Evolutionary conservation across 345 rosid species (phyloP).

Genomic region (Geranium brycei): DNA sequence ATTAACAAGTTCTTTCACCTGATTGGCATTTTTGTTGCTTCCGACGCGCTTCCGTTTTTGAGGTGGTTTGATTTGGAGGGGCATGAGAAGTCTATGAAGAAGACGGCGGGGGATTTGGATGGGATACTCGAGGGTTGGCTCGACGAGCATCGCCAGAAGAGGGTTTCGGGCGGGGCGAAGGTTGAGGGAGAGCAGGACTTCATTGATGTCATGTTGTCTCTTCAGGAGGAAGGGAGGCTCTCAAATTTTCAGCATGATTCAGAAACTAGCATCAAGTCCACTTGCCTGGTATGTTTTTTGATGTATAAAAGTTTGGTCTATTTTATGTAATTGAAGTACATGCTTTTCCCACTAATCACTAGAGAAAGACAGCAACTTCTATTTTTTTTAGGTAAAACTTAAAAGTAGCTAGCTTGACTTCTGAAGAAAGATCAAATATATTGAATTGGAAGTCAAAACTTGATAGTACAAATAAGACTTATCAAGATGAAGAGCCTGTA

Average conservation of each 20-base stretch:
- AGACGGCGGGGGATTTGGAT: constrained; percentile 36
- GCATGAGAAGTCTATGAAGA: constrained; percentile 48
- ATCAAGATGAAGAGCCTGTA: too few species aligned
- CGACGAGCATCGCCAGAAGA: constrained; percentile 26
- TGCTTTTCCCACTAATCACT: too few species aligned
- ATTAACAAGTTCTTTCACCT: constrained; percentile 29
- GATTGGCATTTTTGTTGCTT: constrained; percentile 33
- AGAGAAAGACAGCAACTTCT: too few species aligned
- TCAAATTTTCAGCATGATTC: constrained; percentile 20
- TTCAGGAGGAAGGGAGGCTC: constrained; percentile 25
- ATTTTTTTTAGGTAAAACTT: too few species aligned
- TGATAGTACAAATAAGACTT: too few species aligned
- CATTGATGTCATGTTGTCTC: constrained; percentile 44
- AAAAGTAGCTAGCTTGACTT: too few species aligned
- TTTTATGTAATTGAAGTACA: background rate
- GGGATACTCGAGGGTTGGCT: constrained; percentile 26
- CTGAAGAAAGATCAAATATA: too few species aligned
- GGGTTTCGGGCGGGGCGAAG: constrained; percentile 10
- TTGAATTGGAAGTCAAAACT: too few species aligned
- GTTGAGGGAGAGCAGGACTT: constrained; percentile 25
- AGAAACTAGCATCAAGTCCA: constrained; percentile 41
- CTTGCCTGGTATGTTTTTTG: constrained; percentile 34
- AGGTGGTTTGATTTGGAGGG: constrained; percentile 51
- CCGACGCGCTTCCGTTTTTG: constrained; percentile 46
- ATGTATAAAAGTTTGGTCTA: background rate